Percentiles rank a stretch among this genome's conserved stretches.
Conservation (phyloP, 2,329 filamentous ascomycete species). For the Cladophialophora bantiana region DNA sequence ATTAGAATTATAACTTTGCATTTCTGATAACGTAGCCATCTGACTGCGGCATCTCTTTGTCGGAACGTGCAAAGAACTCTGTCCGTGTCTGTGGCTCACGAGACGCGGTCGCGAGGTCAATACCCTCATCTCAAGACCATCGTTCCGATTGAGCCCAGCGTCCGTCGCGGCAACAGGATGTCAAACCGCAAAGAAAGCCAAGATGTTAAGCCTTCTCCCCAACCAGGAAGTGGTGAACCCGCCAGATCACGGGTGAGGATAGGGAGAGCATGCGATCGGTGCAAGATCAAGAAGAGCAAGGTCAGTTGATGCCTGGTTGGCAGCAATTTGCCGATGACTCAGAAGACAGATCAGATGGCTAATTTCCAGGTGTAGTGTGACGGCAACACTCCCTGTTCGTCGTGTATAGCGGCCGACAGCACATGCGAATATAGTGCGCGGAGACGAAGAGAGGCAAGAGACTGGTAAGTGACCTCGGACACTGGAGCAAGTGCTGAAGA, state of each 20-base stretch:
- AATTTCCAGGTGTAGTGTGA: conserved; percentile 26
- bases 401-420: conserved; percentile 30
- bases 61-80: not conserved
- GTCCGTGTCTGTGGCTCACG: not conserved
- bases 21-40: conserved; percentile 1
- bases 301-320: conserved; percentile 6
- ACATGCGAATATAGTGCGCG: conserved; percentile 35
- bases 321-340: not conserved
- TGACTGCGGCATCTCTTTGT: not conserved
- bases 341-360: conserved; percentile 7
- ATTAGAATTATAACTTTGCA: conserved; percentile 6
- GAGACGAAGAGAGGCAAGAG: conserved; percentile 34
- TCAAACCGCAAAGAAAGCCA: conserved; percentile 26
- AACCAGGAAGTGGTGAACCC: conserved; percentile 17
- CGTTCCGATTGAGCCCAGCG: not conserved
- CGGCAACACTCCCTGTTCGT: conserved; percentile 33
- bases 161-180: conserved; percentile 13
- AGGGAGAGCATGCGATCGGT: conserved; percentile 35
- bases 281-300: conserved; percentile 36
- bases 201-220: conserved; percentile 16
- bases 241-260: conserved; percentile 24
- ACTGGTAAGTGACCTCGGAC: conserved; percentile 28
- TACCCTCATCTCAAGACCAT: not conserved
- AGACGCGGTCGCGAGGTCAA: not conserved
- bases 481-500: not conserved